Conservation (phyloP, 1,284 basidiomycete species). For the Moesziomyces globuligerus region DNA sequence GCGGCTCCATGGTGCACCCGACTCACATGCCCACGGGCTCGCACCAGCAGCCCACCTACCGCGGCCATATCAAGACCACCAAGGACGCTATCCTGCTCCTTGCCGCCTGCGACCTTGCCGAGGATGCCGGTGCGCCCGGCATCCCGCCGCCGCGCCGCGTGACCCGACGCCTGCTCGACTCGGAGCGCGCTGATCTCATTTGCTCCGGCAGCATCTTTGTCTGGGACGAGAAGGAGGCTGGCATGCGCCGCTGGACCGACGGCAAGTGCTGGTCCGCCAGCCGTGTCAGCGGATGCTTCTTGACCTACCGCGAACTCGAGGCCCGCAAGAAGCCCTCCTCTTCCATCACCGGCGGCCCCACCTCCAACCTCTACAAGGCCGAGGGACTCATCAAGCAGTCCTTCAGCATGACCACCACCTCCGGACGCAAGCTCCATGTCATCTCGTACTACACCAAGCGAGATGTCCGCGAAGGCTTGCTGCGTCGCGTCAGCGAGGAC, state of each 20-base stretch:
- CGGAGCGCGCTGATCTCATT: conserved; percentile 61
- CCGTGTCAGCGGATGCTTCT: conserved; percentile 70
- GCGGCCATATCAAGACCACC: conserved; percentile 64
- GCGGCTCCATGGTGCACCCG: conserved; percentile 14
- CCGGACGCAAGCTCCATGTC: conserved; percentile 65
- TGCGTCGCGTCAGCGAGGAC: conserved; percentile 63
- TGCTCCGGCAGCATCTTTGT: conserved; percentile 63
- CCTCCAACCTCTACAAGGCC: conserved; percentile 64
- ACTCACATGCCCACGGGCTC: conserved; percentile 28
- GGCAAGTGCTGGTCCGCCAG: conserved; percentile 71
- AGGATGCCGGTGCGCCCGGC: conserved; percentile 23
- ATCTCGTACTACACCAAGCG: conserved; percentile 66
- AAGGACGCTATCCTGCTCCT: conserved; percentile 64
- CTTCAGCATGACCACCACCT: conserved; percentile 65
- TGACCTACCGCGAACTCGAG: conserved; percentile 69
- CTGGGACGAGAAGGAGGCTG: conserved; percentile 66
- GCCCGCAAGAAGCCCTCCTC: conserved; percentile 60
- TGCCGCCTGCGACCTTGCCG: conserved; percentile 61
- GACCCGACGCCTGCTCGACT: conserved; percentile 60
- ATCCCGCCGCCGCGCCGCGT: conserved; percentile 58
- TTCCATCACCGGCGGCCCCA: conserved; percentile 50
- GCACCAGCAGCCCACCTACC: conserved; percentile 61
- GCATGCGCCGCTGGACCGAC: conserved; percentile 71
- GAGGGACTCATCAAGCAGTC: conserved; percentile 67
- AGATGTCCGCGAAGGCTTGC: conserved; percentile 56